Evolutionary conservation across 306 rosid species (phyloP).

Genomic region (Abrus pulchellus): DNA sequence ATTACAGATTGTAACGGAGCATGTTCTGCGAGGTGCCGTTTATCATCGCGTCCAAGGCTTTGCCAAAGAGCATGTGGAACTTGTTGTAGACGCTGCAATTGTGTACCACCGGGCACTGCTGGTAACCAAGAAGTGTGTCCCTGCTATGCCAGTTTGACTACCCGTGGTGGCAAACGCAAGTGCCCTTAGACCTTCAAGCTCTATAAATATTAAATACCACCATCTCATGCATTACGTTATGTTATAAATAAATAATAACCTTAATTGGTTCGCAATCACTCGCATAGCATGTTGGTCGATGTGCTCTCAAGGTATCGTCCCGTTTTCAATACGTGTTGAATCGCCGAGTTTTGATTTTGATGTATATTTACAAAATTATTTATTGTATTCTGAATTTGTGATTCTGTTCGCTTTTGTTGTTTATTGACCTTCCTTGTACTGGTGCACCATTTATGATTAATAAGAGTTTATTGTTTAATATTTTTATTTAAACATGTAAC

Average conservation of each 20-base stretch:
- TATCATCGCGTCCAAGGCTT: constrained; percentile 63
- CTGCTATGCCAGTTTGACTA: constrained; percentile 73
- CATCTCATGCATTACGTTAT: not conserved
- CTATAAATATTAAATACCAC: not conserved
- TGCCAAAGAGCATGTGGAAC: constrained; percentile 79
- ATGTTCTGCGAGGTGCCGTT: constrained; percentile 65
- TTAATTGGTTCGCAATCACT: not conserved
- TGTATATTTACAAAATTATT: not conserved
- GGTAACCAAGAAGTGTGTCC: constrained; percentile 74
- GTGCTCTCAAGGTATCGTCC: constrained; percentile 11
- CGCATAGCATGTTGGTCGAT: not conserved
- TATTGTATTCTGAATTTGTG: not conserved
- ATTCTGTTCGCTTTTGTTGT: not conserved
- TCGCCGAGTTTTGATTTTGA: not conserved
- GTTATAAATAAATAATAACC: not conserved
- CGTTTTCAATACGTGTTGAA: constrained; percentile 34
- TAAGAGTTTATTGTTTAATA: not conserved
- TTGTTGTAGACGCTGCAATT: constrained; percentile 69
- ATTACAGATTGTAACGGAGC: constrained; percentile 62
- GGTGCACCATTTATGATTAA: not conserved
- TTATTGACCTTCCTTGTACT: not conserved
- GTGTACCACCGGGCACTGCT: constrained; percentile 80
- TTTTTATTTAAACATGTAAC: not conserved
- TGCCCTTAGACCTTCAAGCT: constrained; percentile 59
- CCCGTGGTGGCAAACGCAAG: constrained; percentile 72